These are phyloP conservation scores for Coriolopsis trogii DNA, from an alignment of 1,284 basidiomycete species.

Conservation along the genomic window DNA sequence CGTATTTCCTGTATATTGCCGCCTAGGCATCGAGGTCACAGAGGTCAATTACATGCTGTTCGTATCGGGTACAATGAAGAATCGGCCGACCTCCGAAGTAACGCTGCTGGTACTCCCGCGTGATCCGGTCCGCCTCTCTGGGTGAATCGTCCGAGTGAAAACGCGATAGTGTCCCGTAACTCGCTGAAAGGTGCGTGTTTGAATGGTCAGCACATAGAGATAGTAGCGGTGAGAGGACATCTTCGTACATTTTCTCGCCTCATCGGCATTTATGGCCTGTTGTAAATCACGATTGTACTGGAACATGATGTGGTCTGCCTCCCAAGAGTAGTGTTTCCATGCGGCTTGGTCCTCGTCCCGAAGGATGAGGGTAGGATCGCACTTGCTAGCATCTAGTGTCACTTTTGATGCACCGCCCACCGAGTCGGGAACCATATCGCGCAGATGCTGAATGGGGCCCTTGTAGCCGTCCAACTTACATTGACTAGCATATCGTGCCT, in stretches of 20 bases:
- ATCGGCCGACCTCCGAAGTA: constrained; percentile 29
- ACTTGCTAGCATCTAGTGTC: not conserved
- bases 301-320: constrained; percentile 16
- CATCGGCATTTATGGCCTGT: constrained; percentile 13
- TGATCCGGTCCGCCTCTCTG: constrained; percentile 15
- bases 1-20: constrained; percentile 5
- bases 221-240: not conserved
- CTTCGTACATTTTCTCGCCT: not conserved
- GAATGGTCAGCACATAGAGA: not conserved
- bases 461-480: not conserved
- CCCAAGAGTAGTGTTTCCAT: constrained; percentile 11
- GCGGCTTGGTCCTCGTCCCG: constrained; percentile 6
- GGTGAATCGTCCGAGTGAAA: not conserved
- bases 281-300: constrained; percentile 16
- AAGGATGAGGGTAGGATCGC: constrained; percentile 18
- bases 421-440: constrained; percentile 19
- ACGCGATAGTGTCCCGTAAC: not conserved
- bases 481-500: not conserved
- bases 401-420: not conserved
- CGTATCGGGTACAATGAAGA: not conserved
- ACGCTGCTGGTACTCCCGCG: constrained; percentile 9
- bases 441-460: constrained; percentile 19
- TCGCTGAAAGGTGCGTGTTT: not conserved
- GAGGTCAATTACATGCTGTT: constrained; percentile 10
- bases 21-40: constrained; percentile 11